Evolutionary conservation across 441 rosid genomes (phyloP).

Genomic region (Croton setiger): DNA sequence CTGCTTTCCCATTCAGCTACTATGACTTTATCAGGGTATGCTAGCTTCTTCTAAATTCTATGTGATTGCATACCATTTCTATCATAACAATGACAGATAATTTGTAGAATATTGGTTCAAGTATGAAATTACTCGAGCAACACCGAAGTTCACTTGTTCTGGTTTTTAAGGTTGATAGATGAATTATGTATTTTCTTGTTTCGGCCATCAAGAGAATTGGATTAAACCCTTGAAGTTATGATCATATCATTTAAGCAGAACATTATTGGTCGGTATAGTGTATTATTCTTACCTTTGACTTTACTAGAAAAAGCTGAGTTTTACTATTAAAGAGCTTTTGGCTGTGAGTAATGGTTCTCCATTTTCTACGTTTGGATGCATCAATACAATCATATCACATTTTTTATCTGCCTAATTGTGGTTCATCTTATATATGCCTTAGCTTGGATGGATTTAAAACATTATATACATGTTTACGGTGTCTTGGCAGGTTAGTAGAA

Average conservation of each 20-base stretch:
- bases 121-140: background rate
- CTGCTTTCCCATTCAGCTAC: slow-evolving; percentile 58
- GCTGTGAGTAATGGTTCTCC: too few species aligned
- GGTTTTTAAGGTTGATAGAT: background rate
- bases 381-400: background rate
- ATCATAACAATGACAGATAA: background rate
- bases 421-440: background rate
- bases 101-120: background rate
- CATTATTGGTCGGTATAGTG: too few species aligned
- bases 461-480: background rate
- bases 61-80: background rate
- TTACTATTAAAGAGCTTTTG: too few species aligned
- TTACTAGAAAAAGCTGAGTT: too few species aligned
- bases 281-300: too few species aligned
- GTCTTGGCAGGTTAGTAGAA: too few species aligned
- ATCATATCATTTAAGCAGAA: too few species aligned
- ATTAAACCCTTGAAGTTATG: too few species aligned
- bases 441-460: background rate
- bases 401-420: background rate
- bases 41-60: background rate
- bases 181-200: background rate
- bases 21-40: slow-evolving; percentile 55
- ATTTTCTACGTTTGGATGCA: background rate
- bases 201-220: background rate
- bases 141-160: background rate